Conservation (phyloP, 2,329 filamentous ascomycete species). For the Pezicula neosporulosa region DNA sequence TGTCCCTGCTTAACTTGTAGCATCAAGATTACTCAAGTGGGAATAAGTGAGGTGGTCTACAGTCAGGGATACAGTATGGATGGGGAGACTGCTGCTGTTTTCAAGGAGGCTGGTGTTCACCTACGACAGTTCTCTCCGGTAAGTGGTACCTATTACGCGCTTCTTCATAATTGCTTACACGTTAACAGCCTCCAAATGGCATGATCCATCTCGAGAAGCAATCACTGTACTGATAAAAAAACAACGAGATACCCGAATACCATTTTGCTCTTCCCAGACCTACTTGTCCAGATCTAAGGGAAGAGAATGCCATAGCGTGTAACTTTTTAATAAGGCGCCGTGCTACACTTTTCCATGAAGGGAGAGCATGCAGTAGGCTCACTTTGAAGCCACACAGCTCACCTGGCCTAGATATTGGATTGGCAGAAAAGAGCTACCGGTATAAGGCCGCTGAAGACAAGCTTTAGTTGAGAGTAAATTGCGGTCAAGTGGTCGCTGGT, state of each 20-base stretch:
- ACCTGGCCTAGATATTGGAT: no score
- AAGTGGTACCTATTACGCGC: slow-evolving; percentile 32
- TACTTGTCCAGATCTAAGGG: no score
- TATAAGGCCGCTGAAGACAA: no score
- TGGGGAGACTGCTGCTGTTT: slow-evolving; percentile 73
- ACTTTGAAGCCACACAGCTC: no score
- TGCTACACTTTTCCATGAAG: no score
- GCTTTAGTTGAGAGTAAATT: no score
- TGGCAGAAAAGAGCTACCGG: no score
- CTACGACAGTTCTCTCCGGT: slow-evolving; percentile 87
- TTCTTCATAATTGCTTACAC: slow-evolving; percentile 10
- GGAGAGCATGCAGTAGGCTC: no score
- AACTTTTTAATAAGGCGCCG: no score
- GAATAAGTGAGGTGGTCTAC: slow-evolving; percentile 93
- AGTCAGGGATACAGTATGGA: slow-evolving; percentile 96
- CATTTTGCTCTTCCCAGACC: no score
- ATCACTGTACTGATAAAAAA: not conserved
- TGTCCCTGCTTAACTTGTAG: slow-evolving; percentile 97
- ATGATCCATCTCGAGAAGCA: slow-evolving; percentile 57
- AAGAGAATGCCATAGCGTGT: no score
- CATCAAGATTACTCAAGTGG: slow-evolving; percentile 97
- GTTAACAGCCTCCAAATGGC: slow-evolving; percentile 55
- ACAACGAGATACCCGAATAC: not conserved
- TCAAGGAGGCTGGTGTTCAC: slow-evolving; percentile 77
- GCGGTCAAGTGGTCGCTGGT: no score